Evolutionary conservation across 2,329 filamentous ascomycete genomes (phyloP), one percentile per base, ranked within the genome.

Genomic region (Talaromyces sp.): DNA sequence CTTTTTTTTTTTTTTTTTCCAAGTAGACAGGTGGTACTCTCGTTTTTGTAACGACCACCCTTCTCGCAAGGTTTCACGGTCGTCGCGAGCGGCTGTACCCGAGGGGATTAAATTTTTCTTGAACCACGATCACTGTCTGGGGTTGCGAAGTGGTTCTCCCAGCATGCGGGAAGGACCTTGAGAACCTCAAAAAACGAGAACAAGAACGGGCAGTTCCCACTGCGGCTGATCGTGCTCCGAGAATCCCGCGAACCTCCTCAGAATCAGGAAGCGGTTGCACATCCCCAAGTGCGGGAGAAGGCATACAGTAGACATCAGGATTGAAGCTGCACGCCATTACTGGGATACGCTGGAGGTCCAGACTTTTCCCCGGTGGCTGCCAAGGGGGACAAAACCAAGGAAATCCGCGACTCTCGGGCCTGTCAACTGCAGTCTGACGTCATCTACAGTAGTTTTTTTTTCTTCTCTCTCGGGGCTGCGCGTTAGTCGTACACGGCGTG

Each of bases 341-440:
- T 40, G 52, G 58, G 50, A 51, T 44, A 27, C 6, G 14, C 13
- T 42, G 37, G 39, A 20, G 35, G 35, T 22, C 41, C 54, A 62
- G 60, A 54, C 57, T 56, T 42, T 27, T 11, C 30, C 40, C 13
- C 29, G 29, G 13, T 32, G 29, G 32, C 17, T 47, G 57, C 60
- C 54, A 62, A 63, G 57, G 19, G 27, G 24, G 20, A 30, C 36
- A 17, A 17, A 61, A 62, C 60, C 58, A 64, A 62, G 62, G 58
- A 55, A 63, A 30, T 51, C 19, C 29, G 19, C 55, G 47, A 55
- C 57, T 48, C 57, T 52, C 53, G 47, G 51, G 58, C 52, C 58
- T 58, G 57, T 58, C 58, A 55, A 52, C 32, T 54, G 58, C 52
- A 53, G 49, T 33, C 35, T 64, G 62, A 64, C 62, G 52, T 64